Conservation (phyloP, 495 filamentous ascomycete species). For the Pseudotulostoma volvatum region DNA sequence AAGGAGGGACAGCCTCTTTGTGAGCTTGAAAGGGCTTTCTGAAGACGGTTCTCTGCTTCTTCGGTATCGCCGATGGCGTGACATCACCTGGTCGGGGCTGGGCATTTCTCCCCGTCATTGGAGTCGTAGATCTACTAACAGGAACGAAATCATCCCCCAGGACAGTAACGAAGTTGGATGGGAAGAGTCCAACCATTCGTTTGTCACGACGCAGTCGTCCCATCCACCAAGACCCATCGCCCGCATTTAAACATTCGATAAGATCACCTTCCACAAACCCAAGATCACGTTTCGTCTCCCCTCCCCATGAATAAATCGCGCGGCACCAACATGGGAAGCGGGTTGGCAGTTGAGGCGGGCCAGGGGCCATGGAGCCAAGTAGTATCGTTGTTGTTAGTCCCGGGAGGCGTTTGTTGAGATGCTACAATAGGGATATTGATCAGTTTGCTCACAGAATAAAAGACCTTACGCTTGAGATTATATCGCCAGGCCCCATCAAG, state of each 20-base stretch:
- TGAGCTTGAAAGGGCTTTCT: slow-evolving; percentile 40
- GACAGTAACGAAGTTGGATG: slow-evolving; percentile 92
- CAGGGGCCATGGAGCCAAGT: slow-evolving; percentile 33
- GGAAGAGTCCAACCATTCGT: slow-evolving; percentile 78
- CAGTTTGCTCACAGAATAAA: too few species aligned
- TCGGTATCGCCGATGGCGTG: slow-evolving; percentile 24
- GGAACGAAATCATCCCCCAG: slow-evolving; percentile 72
- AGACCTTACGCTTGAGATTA: too few species aligned
- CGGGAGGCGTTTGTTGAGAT: too few species aligned
- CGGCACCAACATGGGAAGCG: slow-evolving; percentile 93
- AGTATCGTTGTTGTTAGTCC: too few species aligned
- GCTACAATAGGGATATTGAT: too few species aligned
- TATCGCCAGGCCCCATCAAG: too few species aligned
- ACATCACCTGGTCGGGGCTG: slow-evolving; percentile 29
- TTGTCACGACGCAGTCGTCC: slow-evolving; percentile 74
- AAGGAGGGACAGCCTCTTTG: slow-evolving; percentile 31
- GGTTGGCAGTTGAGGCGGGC: slow-evolving; percentile 53
- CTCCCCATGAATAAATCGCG: slow-evolving; percentile 92
- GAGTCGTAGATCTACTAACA: slow-evolving; percentile 59
- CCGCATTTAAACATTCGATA: slow-evolving; percentile 95
- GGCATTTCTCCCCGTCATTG: slow-evolving; percentile 29
- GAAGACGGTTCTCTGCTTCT: slow-evolving; percentile 34
- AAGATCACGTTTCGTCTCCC: slow-evolving; percentile 87
- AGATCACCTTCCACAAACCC: slow-evolving; percentile 95
- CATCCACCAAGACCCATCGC: slow-evolving; percentile 97